Percentiles rank a stretch among this genome's conserved stretches.
Conservation (phyloP, 169 alveolate genomes). For the Miamiensis avidus region DNA sequence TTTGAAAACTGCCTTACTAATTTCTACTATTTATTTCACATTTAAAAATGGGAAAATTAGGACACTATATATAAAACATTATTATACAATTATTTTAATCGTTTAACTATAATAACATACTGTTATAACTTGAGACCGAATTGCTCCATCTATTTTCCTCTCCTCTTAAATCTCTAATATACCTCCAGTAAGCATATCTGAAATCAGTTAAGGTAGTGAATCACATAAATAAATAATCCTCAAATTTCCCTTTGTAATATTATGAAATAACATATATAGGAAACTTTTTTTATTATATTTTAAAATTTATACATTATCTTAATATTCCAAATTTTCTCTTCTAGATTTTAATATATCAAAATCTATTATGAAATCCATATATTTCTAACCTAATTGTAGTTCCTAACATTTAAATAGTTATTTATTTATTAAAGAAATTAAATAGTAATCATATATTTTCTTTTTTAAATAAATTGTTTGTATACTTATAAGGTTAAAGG, state of each 20-base stretch:
- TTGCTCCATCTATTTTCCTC: not conserved
- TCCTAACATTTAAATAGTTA: not conserved
- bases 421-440: no score
- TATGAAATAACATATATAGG: not conserved
- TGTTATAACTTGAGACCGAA: no score
- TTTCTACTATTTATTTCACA: not conserved
- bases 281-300: not conserved
- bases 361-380: slow-evolving; percentile 18
- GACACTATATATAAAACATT: not conserved
- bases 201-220: no score
- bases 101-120: no score
- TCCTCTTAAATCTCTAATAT: slow-evolving; percentile 9
- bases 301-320: not conserved
- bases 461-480: no score
- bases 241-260: not conserved
- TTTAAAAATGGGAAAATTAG: not conserved
- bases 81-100: no score
- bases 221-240: not conserved
- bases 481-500: no score
- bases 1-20: not conserved
- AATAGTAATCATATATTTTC: no score
- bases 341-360: slow-evolving; percentile 10
- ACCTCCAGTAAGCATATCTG: not conserved
- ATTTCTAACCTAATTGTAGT: slow-evolving; percentile 9
- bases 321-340: not conserved